phyloP scores from a whole-genome alignment of 805 yeast genomes.

The Millerago galiae region DNA sequence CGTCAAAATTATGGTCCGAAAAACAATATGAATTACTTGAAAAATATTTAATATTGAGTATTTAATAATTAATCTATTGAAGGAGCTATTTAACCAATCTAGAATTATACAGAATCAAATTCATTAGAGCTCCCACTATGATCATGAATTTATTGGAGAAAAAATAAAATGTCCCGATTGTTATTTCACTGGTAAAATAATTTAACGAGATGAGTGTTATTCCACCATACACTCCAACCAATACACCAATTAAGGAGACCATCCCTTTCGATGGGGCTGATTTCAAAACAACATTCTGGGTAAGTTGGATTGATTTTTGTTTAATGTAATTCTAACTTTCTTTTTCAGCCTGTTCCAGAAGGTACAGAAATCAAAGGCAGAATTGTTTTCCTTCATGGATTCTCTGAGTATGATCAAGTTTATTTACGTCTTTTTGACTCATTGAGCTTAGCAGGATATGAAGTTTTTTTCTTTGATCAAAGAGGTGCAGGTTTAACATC shows the following conservation, averaged over 20 bases:
- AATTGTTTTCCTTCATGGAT: conserved; percentile 63
- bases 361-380: conserved; percentile 39
- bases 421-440: conserved; percentile 50
- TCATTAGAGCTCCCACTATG: no score
- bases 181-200: no score
- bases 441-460: conserved; percentile 48
- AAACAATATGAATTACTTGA: no score
- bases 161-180: no score
- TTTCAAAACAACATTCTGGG: conserved; percentile 3
- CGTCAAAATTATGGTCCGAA: no score
- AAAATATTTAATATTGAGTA: no score
- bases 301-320: background rate
- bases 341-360: conserved; percentile 27
- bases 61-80: no score
- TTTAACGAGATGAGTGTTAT: no score
- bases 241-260: background rate
- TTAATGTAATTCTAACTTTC: background rate
- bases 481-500: conserved; percentile 70
- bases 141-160: no score
- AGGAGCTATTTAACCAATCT: no score
- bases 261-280: conserved; percentile 1
- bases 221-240: background rate
- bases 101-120: no score
- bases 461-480: conserved; percentile 64
- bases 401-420: conserved; percentile 48